These are phyloP conservation scores for Alternaria longipes DNA, from an alignment of 2,329 filamentous ascomycete genomes.

Conservation along the genomic window DNA sequence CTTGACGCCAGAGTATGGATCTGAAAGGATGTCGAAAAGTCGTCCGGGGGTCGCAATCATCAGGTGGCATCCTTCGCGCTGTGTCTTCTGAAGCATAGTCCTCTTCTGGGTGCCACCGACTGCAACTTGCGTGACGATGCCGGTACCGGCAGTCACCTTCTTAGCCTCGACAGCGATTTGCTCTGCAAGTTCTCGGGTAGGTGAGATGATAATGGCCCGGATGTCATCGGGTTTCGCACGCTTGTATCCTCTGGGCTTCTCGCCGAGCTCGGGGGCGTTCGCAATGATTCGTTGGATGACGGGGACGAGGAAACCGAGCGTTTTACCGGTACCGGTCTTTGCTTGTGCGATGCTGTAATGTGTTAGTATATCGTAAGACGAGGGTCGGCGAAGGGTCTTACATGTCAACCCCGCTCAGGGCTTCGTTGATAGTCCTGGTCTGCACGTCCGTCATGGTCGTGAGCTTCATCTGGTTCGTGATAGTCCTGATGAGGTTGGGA, in stretches of 20 bases:
- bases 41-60: slow-evolving; percentile 91
- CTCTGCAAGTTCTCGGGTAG: slow-evolving; percentile 70
- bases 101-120: slow-evolving; percentile 89
- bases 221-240: slow-evolving; percentile 62
- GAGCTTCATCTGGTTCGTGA: slow-evolving; percentile 78
- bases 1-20: slow-evolving; percentile 68
- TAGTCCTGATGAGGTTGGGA: slow-evolving; percentile 69
- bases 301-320: slow-evolving; percentile 89
- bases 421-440: slow-evolving; percentile 79
- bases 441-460: slow-evolving; percentile 94
- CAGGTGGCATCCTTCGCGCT: slow-evolving; percentile 82
- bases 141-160: slow-evolving; percentile 71
- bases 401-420: slow-evolving; percentile 83
- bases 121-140: slow-evolving; percentile 76
- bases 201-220: slow-evolving; percentile 68
- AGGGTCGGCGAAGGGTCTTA: slow-evolving; percentile 62
- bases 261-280: slow-evolving; percentile 68
- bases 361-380: slow-evolving; percentile 17
- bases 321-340: slow-evolving; percentile 97
- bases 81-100: slow-evolving; percentile 72
- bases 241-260: slow-evolving; percentile 50
- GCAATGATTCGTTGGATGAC: slow-evolving; percentile 80
- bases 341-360: slow-evolving; percentile 76
- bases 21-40: slow-evolving; percentile 80
- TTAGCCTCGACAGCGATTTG: slow-evolving; percentile 76